Conservation (phyloP, 2,329 filamentous ascomycete genomes). For the Xylaria sp. region DNA sequence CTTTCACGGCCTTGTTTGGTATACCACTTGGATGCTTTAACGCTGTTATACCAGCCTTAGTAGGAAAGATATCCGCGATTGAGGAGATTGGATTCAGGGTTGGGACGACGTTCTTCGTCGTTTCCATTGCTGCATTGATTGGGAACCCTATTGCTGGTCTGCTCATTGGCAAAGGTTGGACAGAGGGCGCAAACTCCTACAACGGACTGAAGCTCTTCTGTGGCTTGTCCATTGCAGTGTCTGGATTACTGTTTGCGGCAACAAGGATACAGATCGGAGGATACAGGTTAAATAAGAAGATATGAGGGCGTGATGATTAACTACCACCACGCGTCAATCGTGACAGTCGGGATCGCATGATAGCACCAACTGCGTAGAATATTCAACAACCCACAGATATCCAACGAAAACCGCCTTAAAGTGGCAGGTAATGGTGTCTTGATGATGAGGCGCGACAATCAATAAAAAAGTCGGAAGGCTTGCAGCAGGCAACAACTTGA, state of each 20-base stretch:
- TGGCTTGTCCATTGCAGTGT: slow-evolving; percentile 59
- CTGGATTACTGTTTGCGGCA: slow-evolving; percentile 11
- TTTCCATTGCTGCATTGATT: slow-evolving; percentile 71
- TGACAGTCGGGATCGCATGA: no score
- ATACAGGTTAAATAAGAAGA: slow-evolving; percentile 12
- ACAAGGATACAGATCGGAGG: slow-evolving; percentile 16
- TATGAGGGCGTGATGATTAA: background rate
- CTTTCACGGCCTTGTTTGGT: slow-evolving; percentile 20
- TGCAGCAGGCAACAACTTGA: no score
- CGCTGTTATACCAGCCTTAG: slow-evolving; percentile 68
- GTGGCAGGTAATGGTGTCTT: no score
- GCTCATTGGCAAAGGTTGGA: slow-evolving; percentile 70
- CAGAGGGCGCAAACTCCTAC: slow-evolving; percentile 63
- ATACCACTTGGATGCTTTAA: slow-evolving; percentile 69
- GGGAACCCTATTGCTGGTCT: slow-evolving; percentile 54
- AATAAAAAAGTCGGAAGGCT: no score
- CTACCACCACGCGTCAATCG: no score
- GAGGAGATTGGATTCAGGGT: slow-evolving; percentile 74
- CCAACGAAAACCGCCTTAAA: no score
- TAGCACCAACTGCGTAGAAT: no score
- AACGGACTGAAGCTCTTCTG: slow-evolving; percentile 72
- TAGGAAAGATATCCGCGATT: slow-evolving; percentile 77
- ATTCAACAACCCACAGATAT: no score
- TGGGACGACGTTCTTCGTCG: slow-evolving; percentile 70
- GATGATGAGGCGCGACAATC: no score